Evolutionary conservation across 306 rosid genomes (phyloP).

Genomic region (Casuarina cunninghamiana): DNA sequence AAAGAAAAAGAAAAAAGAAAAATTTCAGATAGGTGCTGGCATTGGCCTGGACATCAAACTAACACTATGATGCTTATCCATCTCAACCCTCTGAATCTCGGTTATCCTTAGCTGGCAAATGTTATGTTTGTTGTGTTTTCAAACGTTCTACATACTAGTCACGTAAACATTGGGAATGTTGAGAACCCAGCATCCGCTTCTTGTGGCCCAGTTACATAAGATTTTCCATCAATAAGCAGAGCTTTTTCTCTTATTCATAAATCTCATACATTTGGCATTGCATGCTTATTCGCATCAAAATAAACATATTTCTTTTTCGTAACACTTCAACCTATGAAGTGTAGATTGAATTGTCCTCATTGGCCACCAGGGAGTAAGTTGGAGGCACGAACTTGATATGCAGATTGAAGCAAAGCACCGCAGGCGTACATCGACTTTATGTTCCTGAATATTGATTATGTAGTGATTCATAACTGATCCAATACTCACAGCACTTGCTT

Average conservation of each 20-base stretch:
- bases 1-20: neutral
- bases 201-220: neutral
- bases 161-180: neutral
- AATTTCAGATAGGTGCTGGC: neutral
- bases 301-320: neutral
- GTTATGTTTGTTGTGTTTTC: neutral
- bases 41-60: neutral
- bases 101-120: neutral
- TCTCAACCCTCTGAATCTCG: neutral
- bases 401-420: constrained; percentile 25
- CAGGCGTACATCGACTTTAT: neutral
- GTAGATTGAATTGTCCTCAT: constrained; percentile 40
- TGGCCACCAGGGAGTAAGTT: constrained; percentile 25
- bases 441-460: neutral
- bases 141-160: neutral
- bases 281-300: neutral
- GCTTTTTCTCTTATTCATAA: neutral
- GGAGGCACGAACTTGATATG: constrained; percentile 25
- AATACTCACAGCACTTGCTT: neutral
- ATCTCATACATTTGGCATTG: neutral
- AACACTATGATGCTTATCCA: neutral
- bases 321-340: constrained; percentile 21
- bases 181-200: no score
- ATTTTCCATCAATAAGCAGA: neutral
- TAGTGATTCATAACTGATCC: neutral